Evolutionary conservation across 1,284 basidiomycete species (phyloP), one percentile per base, ranked within the genome.

Genomic region (Cryptococcus sp.): DNA sequence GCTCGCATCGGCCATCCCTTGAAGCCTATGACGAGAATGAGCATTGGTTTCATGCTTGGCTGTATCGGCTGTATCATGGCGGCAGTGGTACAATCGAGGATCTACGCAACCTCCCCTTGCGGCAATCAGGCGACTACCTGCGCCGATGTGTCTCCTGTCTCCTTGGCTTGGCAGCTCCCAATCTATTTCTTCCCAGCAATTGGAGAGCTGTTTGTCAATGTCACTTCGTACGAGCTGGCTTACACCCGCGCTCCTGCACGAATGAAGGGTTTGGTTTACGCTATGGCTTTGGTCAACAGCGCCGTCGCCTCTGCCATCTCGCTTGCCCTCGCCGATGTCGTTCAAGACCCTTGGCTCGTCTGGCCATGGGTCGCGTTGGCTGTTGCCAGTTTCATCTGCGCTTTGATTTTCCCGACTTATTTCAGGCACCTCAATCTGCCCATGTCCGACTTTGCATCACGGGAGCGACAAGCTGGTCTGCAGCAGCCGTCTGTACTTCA

Each of bases 191-290:
- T 82, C 19, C 79, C 81, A 19, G 82, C 79, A 41, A 50, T 81
- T 52, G 80, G 78, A 22, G 82, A 82, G 68, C 63, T 82, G 27
- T 80, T 83, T 42, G 80, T 81, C 60, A 79, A 78, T 49, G 78
- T 82, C 57, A 81, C 80, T 17, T 75, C 75, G 42, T 79, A 82
- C 67, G 82, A 83, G 71, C 71, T 82, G 30, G 77, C 77, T 46
- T 82, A 81, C 70, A 81, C 81, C 43, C 66, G 75, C 30, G 67
- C 78, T 8, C 78, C 78, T 3, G 71, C 76, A 2, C 61, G 76
- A 50, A 80, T 80, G 78, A 78, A 78, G 69, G 75, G 69, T 48
- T 61, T 78, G 38, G 74, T 80, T 48, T 77, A 77, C 63, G 70
- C 75, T 41, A 46, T 73, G 55, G 67, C 72, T 51, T 69, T 82